Base-by-base conservation (phyloP, 345 rosid genomes). In the Lumnitzera littorea region DNA sequence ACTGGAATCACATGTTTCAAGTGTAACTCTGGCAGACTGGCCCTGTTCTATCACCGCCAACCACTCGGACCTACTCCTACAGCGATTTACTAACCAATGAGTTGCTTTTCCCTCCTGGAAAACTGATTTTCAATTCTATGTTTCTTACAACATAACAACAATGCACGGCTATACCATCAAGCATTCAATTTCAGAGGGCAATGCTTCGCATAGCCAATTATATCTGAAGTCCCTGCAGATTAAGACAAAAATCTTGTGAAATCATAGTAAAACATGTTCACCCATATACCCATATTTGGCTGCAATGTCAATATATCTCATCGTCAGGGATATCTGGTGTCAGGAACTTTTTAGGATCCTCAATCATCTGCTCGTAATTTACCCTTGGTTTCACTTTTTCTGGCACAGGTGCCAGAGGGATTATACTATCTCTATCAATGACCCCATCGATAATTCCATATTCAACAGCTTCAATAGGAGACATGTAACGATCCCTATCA, bases 371-470 rank as follows among this genome's bases (percentile, higher is more conserved):
- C 58, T 77, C 80, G 31, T 73, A 84, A 70, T 74, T 81, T 48
- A 82, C 66, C 24, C 70, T 88, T 24, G 96, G 61, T 54, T 74
- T 83, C 62, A 94, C 91, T 57, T 71, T 83, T 41, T 84, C 91
- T 15, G 97, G 97, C 41, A 88, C 86, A 52, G 97, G 96, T 65
- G 63, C 77, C 50, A 86, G 72, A 48, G 97, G 91, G 66, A 94
- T 84, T 54, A 88, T 86, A 66, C 84, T 86, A 55, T 94, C 97
- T 69, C 86, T 71, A 61, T 90, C 99, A 15, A 90, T 88, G 57
- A 90, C 94, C 50, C 91, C 99, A 70, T 94, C 97, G n/a, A 90
- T 86, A 20, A 94, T 76, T 16, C 97, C 99, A 62, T 86, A 94
- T 66, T 90, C 99, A 55, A 90, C 95, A 0, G 89, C 96, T 78